Conservation (phyloP, 2,329 filamentous ascomycete species). For the Aspergillus pseudotamarii region DNA sequence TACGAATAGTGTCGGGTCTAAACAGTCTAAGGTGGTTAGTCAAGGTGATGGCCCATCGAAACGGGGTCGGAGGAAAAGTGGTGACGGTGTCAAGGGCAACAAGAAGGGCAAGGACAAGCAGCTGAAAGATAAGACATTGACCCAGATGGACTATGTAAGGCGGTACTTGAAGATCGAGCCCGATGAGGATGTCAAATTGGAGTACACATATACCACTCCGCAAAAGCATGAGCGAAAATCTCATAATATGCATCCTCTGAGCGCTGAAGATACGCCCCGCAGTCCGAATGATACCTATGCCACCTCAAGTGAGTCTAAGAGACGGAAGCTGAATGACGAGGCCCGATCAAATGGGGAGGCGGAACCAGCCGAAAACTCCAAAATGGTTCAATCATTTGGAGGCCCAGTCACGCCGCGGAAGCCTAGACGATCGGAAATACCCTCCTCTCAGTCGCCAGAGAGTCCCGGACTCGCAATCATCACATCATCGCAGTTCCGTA, state of each 20-base stretch:
- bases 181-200: constrained; percentile 38
- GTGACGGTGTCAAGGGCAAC: constrained; percentile 20
- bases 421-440: constrained; percentile 35
- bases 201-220: constrained; percentile 33
- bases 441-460: constrained; percentile 48
- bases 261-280: background rate
- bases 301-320: constrained; percentile 22
- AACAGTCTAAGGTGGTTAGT: constrained; percentile 19
- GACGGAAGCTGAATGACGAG: constrained; percentile 22
- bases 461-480: constrained; percentile 42
- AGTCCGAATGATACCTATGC: background rate
- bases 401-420: constrained; percentile 39
- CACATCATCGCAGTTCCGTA: constrained; percentile 37
- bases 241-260: background rate
- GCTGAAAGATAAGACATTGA: constrained; percentile 41
- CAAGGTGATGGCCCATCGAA: constrained; percentile 16
- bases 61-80: constrained; percentile 25
- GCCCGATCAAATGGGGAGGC: constrained; percentile 9
- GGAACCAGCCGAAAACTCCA: background rate
- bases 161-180: constrained; percentile 37
- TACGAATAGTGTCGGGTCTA: constrained; percentile 19
- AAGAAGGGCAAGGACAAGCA: constrained; percentile 28
- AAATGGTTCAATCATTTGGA: background rate
- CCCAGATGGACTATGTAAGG: constrained; percentile 46
- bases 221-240: constrained; percentile 13